Evolutionary conservation across 345 rosid species (phyloP).

Genomic region (Hirschfeldia incana): DNA sequence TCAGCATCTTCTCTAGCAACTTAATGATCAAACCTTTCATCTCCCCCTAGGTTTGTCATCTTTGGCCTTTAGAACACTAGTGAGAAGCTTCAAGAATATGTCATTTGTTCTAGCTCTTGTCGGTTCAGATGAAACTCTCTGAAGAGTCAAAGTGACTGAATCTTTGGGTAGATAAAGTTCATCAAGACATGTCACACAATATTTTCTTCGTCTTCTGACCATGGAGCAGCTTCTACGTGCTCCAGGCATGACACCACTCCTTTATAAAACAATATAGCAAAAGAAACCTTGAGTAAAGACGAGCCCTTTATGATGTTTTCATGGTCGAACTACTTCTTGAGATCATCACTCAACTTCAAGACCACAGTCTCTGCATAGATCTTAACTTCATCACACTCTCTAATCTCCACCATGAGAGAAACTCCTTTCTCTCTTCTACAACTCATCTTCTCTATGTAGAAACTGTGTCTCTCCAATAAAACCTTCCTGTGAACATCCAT

Average conservation of each 20-base stretch:
- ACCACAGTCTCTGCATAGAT: slow-evolving; percentile 80
- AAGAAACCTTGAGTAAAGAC: slow-evolving; percentile 90
- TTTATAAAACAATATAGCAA: slow-evolving; percentile 64
- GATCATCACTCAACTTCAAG: slow-evolving; percentile 79
- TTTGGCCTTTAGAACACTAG: slow-evolving; percentile 73
- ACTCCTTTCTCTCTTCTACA: slow-evolving; percentile 52
- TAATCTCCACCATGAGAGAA: slow-evolving; percentile 79
- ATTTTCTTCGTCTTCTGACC: slow-evolving; percentile 84
- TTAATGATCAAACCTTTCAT: slow-evolving; percentile 73
- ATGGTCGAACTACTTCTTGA: slow-evolving; percentile 67
- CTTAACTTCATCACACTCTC: slow-evolving; percentile 90
- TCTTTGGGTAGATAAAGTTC: slow-evolving; percentile 66
- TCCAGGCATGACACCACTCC: slow-evolving; percentile 75
- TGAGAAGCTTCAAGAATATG: slow-evolving; percentile 59
- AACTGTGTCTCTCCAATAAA: slow-evolving; percentile 68
- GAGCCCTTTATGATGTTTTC: slow-evolving; percentile 63
- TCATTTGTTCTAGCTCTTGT: slow-evolving; percentile 41
- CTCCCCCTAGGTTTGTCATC: slow-evolving; percentile 89
- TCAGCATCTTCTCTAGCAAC: slow-evolving; percentile 61
- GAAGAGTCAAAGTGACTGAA: slow-evolving; percentile 58
- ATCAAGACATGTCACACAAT: slow-evolving; percentile 55
- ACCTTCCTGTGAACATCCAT: slow-evolving; percentile 75
- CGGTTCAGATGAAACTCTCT: slow-evolving; percentile 56
- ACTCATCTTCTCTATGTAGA: slow-evolving; percentile 69
- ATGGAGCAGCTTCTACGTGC: slow-evolving; percentile 90